Conservation (phyloP, 768 basidiomycete genomes). For the Solioccasus polychromus region DNA sequence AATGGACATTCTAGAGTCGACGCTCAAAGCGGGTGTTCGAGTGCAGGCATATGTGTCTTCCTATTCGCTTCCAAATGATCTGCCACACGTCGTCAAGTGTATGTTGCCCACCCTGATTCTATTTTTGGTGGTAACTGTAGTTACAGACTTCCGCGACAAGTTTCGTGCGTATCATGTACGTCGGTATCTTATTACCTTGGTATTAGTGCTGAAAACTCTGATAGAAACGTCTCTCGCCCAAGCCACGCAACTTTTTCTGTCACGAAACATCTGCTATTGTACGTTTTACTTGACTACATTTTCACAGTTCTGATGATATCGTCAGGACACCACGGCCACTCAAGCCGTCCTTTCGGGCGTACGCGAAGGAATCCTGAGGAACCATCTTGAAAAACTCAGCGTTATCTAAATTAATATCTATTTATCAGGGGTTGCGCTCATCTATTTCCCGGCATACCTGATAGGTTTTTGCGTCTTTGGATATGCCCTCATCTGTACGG, state of each 20-base stretch:
- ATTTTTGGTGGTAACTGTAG: neutral
- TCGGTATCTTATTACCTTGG: conserved; percentile 1
- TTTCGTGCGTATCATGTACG: conserved; percentile 61
- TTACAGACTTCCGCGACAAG: conserved; percentile 65
- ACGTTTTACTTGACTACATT: conserved; percentile 22
- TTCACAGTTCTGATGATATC: neutral
- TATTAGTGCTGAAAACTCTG: conserved; percentile 1
- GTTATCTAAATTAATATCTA: conserved; percentile 22
- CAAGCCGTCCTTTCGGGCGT: conserved; percentile 38
- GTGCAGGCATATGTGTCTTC: conserved; percentile 61
- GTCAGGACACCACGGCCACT: conserved; percentile 38
- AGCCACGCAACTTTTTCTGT: conserved; percentile 58
- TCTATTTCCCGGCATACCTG: neutral
- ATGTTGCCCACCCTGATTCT: conserved; percentile 19
- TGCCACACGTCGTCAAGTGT: conserved; percentile 62
- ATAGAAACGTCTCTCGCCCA: conserved; percentile 56
- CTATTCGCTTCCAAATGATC: conserved; percentile 58
- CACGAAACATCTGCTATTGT: conserved; percentile 73
- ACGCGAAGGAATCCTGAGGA: conserved; percentile 39
- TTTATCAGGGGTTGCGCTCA: neutral
- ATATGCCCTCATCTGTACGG: too few species aligned
- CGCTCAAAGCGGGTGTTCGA: conserved; percentile 51
- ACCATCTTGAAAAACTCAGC: conserved; percentile 30
- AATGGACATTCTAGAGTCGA: conserved; percentile 59
- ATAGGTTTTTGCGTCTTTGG: neutral